Evolutionary conservation across 768 basidiomycete species (phyloP).

Genomic region (Mycena amicta): DNA sequence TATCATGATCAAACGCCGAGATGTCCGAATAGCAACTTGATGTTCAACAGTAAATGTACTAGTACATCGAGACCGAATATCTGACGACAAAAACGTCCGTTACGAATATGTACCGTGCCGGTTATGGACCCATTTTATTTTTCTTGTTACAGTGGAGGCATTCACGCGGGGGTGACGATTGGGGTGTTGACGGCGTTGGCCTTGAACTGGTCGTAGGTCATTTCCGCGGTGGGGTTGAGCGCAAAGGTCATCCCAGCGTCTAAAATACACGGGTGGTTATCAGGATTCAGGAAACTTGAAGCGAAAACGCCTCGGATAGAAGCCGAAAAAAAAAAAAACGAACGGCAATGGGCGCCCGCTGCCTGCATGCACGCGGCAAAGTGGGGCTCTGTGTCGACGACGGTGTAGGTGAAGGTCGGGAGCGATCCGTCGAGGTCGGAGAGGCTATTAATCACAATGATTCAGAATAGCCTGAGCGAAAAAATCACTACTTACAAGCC

Average conservation of each 20-base stretch:
- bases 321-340: no score
- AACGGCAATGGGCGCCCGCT: slow-evolving; percentile 24
- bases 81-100: no score
- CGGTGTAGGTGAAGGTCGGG: slow-evolving; percentile 20
- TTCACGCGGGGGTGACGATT: no score
- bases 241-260: slow-evolving; percentile 24
- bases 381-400: slow-evolving; percentile 23
- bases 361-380: slow-evolving; percentile 24
- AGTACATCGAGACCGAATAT: no score
- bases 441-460: no score
- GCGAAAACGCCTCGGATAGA: not conserved
- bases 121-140: no score
- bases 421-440: slow-evolving; percentile 21
- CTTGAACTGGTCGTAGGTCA: slow-evolving; percentile 20
- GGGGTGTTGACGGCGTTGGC: slow-evolving; percentile 23
- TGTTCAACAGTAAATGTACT: no score
- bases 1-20: no score
- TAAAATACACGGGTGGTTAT: not conserved
- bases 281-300: not conserved
- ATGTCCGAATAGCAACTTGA: no score
- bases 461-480: no score
- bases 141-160: no score
- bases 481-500: slow-evolving; percentile 22
- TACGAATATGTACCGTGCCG: no score
- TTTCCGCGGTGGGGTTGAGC: slow-evolving; percentile 20